Conservation (phyloP, 331 rosid species). For the Cydonia oblonga region DNA sequence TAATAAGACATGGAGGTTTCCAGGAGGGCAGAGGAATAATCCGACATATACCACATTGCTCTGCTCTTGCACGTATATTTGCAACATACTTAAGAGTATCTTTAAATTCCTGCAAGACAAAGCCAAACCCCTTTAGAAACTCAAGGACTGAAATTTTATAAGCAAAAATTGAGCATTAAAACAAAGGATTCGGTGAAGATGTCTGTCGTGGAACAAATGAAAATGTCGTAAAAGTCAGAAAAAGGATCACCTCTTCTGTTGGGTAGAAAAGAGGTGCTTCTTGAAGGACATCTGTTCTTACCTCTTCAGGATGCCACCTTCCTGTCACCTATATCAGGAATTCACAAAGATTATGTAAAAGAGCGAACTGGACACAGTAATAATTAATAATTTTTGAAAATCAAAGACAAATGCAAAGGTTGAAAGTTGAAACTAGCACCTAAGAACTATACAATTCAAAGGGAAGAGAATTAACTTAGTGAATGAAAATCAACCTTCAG, state of each 20-base stretch:
- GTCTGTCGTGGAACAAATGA: not conserved
- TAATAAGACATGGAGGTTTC: slow-evolving; percentile 38
- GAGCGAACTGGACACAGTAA: not conserved
- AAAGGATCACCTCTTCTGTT: slow-evolving; percentile 58
- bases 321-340: slow-evolving; percentile 58
- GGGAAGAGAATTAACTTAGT: slow-evolving; percentile 7
- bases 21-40: slow-evolving; percentile 74
- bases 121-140: not conserved
- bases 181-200: not conserved
- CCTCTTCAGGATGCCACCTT: slow-evolving; percentile 66
- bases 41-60: slow-evolving; percentile 71
- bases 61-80: slow-evolving; percentile 50
- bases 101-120: slow-evolving; percentile 53
- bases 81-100: slow-evolving; percentile 56
- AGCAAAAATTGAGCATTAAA: not conserved
- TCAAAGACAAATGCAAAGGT: slow-evolving; percentile 12
- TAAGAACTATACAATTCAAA: not conserved
- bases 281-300: slow-evolving; percentile 40
- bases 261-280: slow-evolving; percentile 69
- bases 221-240: slow-evolving; percentile 10
- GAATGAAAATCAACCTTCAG: slow-evolving; percentile 37
- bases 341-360: not conserved
- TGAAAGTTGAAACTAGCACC: slow-evolving; percentile 4
- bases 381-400: slow-evolving; percentile 3
- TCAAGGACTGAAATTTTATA: not conserved